A percentile compares a stretch with the other conserved stretches of the same genome.
These are phyloP conservation scores for Pleurotus giganteus DNA, from an alignment of 768 basidiomycete species.

Conservation along the genomic window DNA sequence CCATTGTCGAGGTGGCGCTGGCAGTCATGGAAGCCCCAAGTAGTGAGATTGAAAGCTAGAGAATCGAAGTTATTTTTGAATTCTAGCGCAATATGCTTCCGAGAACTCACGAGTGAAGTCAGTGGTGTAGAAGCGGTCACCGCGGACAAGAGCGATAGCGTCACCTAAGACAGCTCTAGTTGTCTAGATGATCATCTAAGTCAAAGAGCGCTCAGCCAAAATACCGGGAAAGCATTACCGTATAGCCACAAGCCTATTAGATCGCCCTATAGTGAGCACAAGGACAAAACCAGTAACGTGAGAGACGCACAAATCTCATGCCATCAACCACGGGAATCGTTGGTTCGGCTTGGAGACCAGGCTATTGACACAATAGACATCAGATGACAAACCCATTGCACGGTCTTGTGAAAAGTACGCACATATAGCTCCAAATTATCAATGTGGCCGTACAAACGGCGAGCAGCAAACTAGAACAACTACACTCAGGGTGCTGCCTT, in stretches of 20 bases:
- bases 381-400: background rate
- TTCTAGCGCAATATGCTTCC: background rate
- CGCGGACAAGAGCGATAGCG: constrained; percentile 50
- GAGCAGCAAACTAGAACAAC: constrained; percentile 27
- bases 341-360: constrained; percentile 46
- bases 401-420: constrained; percentile 1
- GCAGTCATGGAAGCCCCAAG: constrained; percentile 53
- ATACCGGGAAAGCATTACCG: constrained; percentile 23
- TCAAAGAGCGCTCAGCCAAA: background rate
- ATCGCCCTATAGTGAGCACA: background rate
- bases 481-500: no score
- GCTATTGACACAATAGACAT: constrained; percentile 9
- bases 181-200: constrained; percentile 23
- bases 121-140: constrained; percentile 52
- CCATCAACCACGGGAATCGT: constrained; percentile 50
- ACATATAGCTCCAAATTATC: constrained; percentile 38
- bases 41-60: constrained; percentile 40
- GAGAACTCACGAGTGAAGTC: constrained; percentile 44
- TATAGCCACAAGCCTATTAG: constrained; percentile 51
- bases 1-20: constrained; percentile 40
- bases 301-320: constrained; percentile 36
- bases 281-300: background rate
- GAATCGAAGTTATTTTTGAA: background rate
- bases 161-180: constrained; percentile 51
- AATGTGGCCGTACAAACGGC: constrained; percentile 31